These are phyloP conservation scores for Penicillium chermesinum DNA, from an alignment of 495 filamentous ascomycete species.

Conservation along the genomic window DNA sequence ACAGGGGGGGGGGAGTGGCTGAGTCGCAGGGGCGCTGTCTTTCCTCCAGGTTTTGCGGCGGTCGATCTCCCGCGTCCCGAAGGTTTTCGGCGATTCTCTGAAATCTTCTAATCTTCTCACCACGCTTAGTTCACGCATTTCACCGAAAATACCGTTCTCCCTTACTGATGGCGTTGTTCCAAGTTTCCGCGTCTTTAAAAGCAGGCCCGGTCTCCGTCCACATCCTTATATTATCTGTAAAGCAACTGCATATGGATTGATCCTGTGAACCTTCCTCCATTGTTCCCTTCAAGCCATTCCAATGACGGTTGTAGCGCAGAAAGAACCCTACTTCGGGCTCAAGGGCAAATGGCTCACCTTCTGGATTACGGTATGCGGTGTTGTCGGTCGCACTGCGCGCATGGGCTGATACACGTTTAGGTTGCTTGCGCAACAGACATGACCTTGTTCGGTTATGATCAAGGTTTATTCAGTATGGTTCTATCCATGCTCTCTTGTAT, in stretches of 20 bases:
- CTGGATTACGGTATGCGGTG: constrained; percentile 42
- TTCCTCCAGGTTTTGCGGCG: not conserved
- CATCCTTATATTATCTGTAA: no score
- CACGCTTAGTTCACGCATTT: not conserved
- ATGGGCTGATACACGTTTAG: not conserved
- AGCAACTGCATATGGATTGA: no score
- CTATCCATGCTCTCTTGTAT: not conserved
- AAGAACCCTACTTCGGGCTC: constrained; percentile 49
- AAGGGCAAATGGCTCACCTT: constrained; percentile 53
- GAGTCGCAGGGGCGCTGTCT: not conserved
- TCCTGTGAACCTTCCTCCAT: not conserved
- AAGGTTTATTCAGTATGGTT: constrained; percentile 11
- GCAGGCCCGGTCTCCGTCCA: not conserved
- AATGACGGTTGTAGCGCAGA: not conserved
- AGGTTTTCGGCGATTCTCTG: no score
- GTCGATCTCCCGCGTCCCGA: not conserved
- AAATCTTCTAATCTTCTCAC: not conserved
- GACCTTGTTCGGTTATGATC: constrained; percentile 18
- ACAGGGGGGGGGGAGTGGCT: not conserved
- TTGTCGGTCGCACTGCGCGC: not conserved
- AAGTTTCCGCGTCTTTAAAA: not conserved
- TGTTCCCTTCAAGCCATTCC: not conserved
- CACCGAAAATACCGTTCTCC: not conserved
- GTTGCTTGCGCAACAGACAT: constrained; percentile 7
- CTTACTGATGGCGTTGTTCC: not conserved